Evolutionary conservation across 208 protist species (phyloP), one percentile per base, ranked within the genome.

Genomic region (Novymonas esmeraldas): DNA sequence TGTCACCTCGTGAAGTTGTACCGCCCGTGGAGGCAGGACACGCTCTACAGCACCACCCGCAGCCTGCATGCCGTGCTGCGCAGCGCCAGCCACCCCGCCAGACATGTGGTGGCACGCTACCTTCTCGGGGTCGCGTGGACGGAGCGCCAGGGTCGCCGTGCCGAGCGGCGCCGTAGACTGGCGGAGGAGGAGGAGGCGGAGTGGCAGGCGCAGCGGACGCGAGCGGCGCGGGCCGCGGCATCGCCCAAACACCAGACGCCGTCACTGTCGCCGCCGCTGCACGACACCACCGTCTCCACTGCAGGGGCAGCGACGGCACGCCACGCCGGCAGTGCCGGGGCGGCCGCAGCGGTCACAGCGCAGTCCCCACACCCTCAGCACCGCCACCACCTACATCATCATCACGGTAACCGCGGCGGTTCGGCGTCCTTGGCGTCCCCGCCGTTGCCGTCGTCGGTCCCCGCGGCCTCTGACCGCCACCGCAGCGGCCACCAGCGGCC

Each of bases 1-100:
- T 70, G 75, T 46, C 78, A 85, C 64, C 76, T 84, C 22, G 66
- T 91, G 14, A 67, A 79, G 18, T 68, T 90, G 18, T 72, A 89
- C 29, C 55, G 65, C 39, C 79, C 75, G 5, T 87, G 78, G 73
- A 73, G 67, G 1, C 45, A 78, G 24, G n/a, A 64, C 3, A 85
- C 78, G 26, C 75, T 73, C 18, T 92, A 87, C 62, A 70, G 48
- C 28, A 78, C 74, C 14, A 87, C 79, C 20, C 60, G 22, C 26
- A 55, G 26, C 2, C 63, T 87, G 29, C 73, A 89, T 36, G 52
- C 26, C 16, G 49, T 90, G 29, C 65, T 93, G 55, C 45, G 54
- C 45, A 68, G 76, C 62, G 36, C 36, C 16, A n/a, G 70, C 22
- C 84, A 90, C 61, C 64, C 76, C 1, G 76, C 82, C 10, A 84